These are phyloP conservation scores for Quercus alba DNA, from an alignment of 306 rosid species.

Conservation along the genomic window DNA sequence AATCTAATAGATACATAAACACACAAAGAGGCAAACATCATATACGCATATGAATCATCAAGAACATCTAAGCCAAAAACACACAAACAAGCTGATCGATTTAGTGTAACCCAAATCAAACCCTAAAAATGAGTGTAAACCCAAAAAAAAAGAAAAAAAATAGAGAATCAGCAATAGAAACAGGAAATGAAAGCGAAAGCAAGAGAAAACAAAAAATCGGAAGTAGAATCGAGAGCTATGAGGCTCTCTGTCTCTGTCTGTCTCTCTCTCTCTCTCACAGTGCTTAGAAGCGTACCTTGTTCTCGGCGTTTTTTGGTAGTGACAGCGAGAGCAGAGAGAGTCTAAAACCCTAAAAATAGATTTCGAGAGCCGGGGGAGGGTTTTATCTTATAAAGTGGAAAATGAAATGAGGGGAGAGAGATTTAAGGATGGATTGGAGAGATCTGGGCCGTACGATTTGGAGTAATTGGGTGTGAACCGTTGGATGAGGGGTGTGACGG, in stretches of 20 bases:
- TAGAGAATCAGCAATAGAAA: not conserved
- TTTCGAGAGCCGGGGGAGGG: slow-evolving; percentile 15
- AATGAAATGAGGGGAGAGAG: not conserved
- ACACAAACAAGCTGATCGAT: not conserved
- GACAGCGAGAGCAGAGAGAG: not conserved
- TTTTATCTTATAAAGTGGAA: slow-evolving; percentile 38
- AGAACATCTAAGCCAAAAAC: not conserved
- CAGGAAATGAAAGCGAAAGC: not conserved
- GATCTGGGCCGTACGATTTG: slow-evolving; percentile 14
- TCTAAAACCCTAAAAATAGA: slow-evolving; percentile 57
- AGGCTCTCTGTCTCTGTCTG: not conserved
- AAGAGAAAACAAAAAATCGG: not conserved
- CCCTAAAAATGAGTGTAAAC: not conserved
- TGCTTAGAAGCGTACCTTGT: slow-evolving; percentile 24
- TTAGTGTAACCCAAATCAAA: not conserved
- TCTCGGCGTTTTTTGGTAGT: not conserved
- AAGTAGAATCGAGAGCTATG: not conserved
- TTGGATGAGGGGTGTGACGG: slow-evolving; percentile 11
- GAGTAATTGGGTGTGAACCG: not conserved
- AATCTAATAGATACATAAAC: not conserved
- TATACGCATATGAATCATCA: not conserved
- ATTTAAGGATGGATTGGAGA: not conserved
- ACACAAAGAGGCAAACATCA: not conserved
- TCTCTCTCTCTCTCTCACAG: too few relatives aligned
- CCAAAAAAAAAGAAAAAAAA: not conserved